Evolutionary conservation across 495 filamentous ascomycete species (phyloP), one percentile per base, ranked within the genome.

Genomic region (Aspergillus wentii): DNA sequence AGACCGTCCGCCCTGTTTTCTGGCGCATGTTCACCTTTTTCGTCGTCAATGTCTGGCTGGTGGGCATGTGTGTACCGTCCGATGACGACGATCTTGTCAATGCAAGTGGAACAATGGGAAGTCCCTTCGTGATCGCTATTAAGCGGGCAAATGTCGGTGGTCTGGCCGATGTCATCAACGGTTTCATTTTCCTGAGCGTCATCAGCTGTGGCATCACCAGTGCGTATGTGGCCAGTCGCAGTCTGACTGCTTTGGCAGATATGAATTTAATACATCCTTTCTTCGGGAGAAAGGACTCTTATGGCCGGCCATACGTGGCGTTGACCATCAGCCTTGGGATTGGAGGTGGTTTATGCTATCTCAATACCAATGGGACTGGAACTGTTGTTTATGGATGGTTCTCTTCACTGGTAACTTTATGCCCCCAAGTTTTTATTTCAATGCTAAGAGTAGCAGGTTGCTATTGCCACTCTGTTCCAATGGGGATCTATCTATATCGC

Each of bases 401-500:
- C 15, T 51, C 56, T 1, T 36, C 48, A 15, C 23, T 59, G 49
- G 56, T 59, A 33, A 27, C 47, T 11, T 7, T n/a, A 17, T 17
- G 20, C 17, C 3, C 8, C 23, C 3, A 20, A 5, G 9, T 17
- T 21, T 14, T 11, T 22, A 13, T 13, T 10, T 14, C 10, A 5
- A n/a, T n/a, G n/a, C n/a, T n/a, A n/a, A n/a, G n/a, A n/a, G n/a
- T n/a, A n/a, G n/a, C 17, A 59, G 56, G 56, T 59, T 17, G 52
- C 46, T 1, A 55, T 59, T 10, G 46, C 52, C 8, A 56, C 56
- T 2, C 44, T 56, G 3, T 59, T 59, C 28, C 49, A 59, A 30
- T 59, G 77, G 81, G 77, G 59, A 2, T 63, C 69, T 11, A 82
- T 84, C 38, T 71, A 66, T 33, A 71, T 83, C 40, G 74, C 76